Conservation (phyloP, 176 grass and related monocot species). For the Oryza coarctata region DNA sequence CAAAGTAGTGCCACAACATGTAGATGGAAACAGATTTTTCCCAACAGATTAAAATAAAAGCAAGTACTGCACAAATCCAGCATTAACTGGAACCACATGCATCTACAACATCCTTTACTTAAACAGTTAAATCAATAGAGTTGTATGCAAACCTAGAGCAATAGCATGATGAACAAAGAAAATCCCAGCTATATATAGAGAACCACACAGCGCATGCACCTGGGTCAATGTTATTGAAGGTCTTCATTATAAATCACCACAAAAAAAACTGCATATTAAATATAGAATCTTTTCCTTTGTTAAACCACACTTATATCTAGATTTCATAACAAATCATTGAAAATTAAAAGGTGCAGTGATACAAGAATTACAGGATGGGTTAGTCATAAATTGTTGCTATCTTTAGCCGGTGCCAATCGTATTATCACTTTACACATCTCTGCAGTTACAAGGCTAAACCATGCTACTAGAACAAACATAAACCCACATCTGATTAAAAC, state of each 20-base stretch:
- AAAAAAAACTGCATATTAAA: conserved; percentile 44
- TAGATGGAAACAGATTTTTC: not conserved
- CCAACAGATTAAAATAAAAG: not conserved
- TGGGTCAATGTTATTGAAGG: conserved; percentile 23
- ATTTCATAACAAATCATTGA: conserved; percentile 23
- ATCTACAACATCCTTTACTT: not conserved
- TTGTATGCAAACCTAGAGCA: not conserved
- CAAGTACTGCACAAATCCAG: not conserved
- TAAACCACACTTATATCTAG: conserved; percentile 38
- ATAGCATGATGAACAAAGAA: not conserved
- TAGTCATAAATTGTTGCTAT: conserved; percentile 21
- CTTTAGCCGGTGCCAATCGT: not conserved
- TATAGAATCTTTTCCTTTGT: conserved; percentile 29
- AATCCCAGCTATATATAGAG: not conserved
- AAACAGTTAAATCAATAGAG: not conserved
- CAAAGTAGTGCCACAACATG: not conserved
- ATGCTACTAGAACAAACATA: conserved; percentile 10
- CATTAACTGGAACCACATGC: not conserved
- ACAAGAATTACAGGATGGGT: not conserved
- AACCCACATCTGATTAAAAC: not conserved
- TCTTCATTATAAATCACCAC: conserved; percentile 38
- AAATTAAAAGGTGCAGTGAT: conserved; percentile 13
- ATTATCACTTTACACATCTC: not conserved
- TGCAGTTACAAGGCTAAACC: not conserved
- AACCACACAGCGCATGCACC: not conserved